These are phyloP conservation scores for Colletotrichum sp. DNA, from an alignment of 2,329 filamentous ascomycete genomes.

Conservation along the genomic window DNA sequence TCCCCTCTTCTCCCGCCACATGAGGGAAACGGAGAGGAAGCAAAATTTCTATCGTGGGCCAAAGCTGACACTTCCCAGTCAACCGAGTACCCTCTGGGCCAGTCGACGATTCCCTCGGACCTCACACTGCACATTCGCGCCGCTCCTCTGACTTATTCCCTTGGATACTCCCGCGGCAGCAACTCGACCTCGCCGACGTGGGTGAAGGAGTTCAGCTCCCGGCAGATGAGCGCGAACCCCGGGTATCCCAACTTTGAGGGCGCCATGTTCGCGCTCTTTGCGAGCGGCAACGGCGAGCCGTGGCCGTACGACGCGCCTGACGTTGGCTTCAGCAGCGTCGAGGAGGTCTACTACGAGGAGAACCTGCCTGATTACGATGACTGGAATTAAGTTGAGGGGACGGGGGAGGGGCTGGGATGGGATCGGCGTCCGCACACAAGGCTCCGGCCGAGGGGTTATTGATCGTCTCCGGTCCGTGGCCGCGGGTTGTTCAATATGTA, in stretches of 20 bases:
- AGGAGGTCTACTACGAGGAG: constrained; percentile 26
- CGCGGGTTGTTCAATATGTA: not conserved
- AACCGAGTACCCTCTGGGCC: constrained; percentile 9
- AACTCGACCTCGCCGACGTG: constrained; percentile 11
- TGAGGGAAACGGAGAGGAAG: not conserved
- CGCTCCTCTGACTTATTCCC: constrained; percentile 24
- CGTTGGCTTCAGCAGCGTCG: constrained; percentile 25
- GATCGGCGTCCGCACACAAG: not conserved
- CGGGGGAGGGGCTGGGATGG: not conserved
- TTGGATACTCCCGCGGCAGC: constrained; percentile 25
- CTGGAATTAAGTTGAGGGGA: not conserved
- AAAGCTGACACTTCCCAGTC: not conserved
- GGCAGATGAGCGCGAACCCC: constrained; percentile 5
- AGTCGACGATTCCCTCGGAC: constrained; percentile 3
- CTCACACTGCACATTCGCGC: constrained; percentile 26
- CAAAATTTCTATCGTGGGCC: not conserved
- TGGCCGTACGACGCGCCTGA: constrained; percentile 25
- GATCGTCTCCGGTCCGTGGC: not conserved
- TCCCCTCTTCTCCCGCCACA: not conserved
- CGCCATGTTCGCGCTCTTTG: constrained; percentile 27
- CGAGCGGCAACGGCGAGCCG: constrained; percentile 25
- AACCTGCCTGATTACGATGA: constrained; percentile 10
- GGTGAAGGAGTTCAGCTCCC: constrained; percentile 21
- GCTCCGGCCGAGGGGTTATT: not conserved
- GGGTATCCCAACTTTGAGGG: constrained; percentile 25